Evolutionary conservation across 2,329 filamentous ascomycete species (phyloP), one percentile per base, ranked within the genome.

Genomic region (Alternaria viburni): DNA sequence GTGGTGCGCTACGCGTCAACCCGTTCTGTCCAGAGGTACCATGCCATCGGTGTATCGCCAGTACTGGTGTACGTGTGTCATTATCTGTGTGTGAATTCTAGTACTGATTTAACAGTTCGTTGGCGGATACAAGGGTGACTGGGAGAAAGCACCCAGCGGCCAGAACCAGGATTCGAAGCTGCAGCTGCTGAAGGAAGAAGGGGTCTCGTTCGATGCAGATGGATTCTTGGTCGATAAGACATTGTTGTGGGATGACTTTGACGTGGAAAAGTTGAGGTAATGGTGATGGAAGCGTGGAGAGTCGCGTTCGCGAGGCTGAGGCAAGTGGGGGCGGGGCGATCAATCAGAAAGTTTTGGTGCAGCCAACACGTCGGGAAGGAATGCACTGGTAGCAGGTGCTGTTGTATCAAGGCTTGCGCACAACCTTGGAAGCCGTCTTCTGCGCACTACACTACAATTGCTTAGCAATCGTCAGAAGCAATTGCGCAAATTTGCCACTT

Each of bases 21-120:
- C 93, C 93, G 0, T 96, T 95, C 72, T 93, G 93, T 13, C 93
- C 93, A 0, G 86, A 88, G 32, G 90, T 95, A 5, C 93, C 93
- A 1, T 96, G 93, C 70, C 93, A 96, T 79, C 86, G 93, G 10
- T 90, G 95, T 21, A 87, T 96, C 50, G 91, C 91, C 6, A 90
- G 88, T 44, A 90, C 89, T 55, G 90, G 91, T 12, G 84, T 85
- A n/a, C 79, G 81, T 71, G 5, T 25, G 11, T 46, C 25, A 12
- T 15, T n/a, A 15, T n/a, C 21, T 6, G 9, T n/a, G n/a, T 17
- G n/a, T 8, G 7, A 13, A 17, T n/a, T 8, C 15, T 21, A 23
- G 28, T 51, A 57, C 62, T 69, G 44, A 67, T 49, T 7, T 21
- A 10, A 50, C 50, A 79, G 76, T 79, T 79, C 19, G 74, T 93